A percentile compares a stretch with the other conserved stretches of the same genome.
Evolutionary conservation across 2,329 filamentous ascomycete genomes (phyloP).

Genomic region (Sclerotinia minor): DNA sequence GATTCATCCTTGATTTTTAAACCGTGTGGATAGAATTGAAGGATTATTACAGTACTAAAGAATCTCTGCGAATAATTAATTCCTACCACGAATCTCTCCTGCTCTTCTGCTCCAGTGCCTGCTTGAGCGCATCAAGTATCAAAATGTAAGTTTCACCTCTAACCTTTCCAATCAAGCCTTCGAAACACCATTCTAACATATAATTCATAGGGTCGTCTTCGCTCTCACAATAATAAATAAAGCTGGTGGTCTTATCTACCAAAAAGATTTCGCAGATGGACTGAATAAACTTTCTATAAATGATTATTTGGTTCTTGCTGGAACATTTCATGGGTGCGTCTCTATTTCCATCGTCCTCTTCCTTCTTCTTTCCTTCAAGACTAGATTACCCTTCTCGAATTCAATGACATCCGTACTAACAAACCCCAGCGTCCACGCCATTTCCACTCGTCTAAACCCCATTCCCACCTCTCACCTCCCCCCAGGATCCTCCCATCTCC

Average conservation of each 20-base stretch:
- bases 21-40: neutral
- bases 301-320: conserved; percentile 93
- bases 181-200: neutral
- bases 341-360: conserved; percentile 42
- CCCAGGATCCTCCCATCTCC: conserved; percentile 24
- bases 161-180: neutral
- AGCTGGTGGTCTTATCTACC: conserved; percentile 93
- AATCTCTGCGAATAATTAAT: neutral
- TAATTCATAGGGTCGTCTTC: conserved; percentile 77
- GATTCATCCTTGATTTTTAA: neutral
- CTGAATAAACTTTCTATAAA: conserved; percentile 90
- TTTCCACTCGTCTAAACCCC: conserved; percentile 41
- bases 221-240: conserved; percentile 98
- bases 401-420: conserved; percentile 18
- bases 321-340: conserved; percentile 92
- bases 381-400: neutral
- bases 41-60: neutral
- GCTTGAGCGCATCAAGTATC: neutral
- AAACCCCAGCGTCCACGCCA: conserved; percentile 62
- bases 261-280: conserved; percentile 85
- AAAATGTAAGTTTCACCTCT: conserved; percentile 1
- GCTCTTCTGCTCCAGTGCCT: neutral
- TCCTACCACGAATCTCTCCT: neutral
- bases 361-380: conserved; percentile 28
- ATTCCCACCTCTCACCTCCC: conserved; percentile 16